These are phyloP conservation scores for Chalaropsis thielavioides DNA, from an alignment of 2,329 filamentous ascomycete genomes.

Conservation along the genomic window DNA sequence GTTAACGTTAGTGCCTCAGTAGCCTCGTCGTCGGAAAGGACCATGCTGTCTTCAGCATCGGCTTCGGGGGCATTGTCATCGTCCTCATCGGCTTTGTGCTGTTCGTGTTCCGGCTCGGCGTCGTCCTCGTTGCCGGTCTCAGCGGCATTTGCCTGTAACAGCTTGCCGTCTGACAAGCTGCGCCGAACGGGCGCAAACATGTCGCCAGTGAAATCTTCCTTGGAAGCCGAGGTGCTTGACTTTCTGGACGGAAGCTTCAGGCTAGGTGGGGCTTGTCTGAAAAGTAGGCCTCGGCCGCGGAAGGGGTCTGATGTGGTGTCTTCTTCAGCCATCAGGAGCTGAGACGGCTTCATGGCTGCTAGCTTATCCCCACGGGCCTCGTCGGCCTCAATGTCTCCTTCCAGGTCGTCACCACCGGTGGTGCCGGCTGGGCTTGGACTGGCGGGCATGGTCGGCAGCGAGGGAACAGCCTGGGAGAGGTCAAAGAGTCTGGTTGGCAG, in stretches of 20 bases:
- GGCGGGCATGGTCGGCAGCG: constrained; percentile 5
- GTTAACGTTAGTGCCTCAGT: constrained; percentile 15
- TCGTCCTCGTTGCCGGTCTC: constrained; percentile 4
- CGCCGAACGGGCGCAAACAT: constrained; percentile 17
- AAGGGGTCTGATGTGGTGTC: constrained; percentile 18
- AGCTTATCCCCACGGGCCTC: constrained; percentile 3
- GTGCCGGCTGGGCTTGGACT: background rate
- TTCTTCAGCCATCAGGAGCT: constrained; percentile 27
- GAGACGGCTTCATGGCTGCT: constrained; percentile 21
- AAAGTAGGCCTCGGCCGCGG: constrained; percentile 7
- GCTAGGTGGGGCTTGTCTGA: constrained; percentile 14
- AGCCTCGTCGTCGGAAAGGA: constrained; percentile 15
- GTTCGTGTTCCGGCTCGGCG: constrained; percentile 3
- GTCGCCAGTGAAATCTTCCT: constrained; percentile 15
- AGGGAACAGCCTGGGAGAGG: constrained; percentile 6
- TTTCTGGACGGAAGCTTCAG: constrained; percentile 14
- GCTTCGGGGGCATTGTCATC: background rate
- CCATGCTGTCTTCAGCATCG: constrained; percentile 13
- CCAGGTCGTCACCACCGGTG: background rate
- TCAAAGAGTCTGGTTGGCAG: constrained; percentile 12
- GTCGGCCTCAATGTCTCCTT: background rate
- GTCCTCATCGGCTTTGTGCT: constrained; percentile 17
- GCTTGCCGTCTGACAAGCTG: background rate
- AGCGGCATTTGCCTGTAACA: background rate
- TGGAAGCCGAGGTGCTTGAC: constrained; percentile 3